A percentile compares a stretch with the other conserved stretches of the same genome.
These are phyloP conservation scores for Linum tenue DNA, from an alignment of 345 rosid genomes.

Conservation along the genomic window DNA sequence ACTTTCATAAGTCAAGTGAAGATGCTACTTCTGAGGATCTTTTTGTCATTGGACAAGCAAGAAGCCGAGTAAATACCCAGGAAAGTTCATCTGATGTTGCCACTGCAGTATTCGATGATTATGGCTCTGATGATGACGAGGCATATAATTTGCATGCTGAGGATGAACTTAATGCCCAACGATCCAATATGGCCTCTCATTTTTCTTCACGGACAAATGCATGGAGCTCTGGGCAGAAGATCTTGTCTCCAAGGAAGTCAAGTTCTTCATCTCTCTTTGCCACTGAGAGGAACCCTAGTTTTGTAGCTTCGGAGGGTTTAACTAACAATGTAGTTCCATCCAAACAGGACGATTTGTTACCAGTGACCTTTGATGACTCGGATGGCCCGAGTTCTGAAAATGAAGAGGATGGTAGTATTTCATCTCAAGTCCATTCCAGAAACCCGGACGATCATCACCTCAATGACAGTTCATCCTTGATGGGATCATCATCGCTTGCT, in stretches of 20 bases:
- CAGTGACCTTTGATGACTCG: constrained; percentile 52
- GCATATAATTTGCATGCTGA: constrained; percentile 34
- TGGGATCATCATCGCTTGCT: background rate
- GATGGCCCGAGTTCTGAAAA: constrained; percentile 15
- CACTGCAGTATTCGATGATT: constrained; percentile 53
- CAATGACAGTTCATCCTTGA: background rate
- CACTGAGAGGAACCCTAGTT: constrained; percentile 20
- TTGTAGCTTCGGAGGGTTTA: constrained; percentile 33
- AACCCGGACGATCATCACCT: background rate
- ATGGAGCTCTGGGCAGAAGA: constrained; percentile 24
- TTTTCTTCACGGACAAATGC: constrained; percentile 22
- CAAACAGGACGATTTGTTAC: constrained; percentile 29
- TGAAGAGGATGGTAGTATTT: constrained; percentile 6
- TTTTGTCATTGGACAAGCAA: constrained; percentile 33
- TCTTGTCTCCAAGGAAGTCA: constrained; percentile 16
- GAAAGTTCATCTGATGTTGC: constrained; percentile 27
- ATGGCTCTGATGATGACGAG: constrained; percentile 41
- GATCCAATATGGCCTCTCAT: constrained; percentile 23
- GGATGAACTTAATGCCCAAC: constrained; percentile 21
- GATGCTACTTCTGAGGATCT: constrained; percentile 28
- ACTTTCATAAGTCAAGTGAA: constrained; percentile 12
- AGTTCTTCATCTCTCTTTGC: constrained; percentile 30
- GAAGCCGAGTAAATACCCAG: constrained; percentile 23
- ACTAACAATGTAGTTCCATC: constrained; percentile 32
- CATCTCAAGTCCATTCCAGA: background rate